Conservation (phyloP, 2,329 filamentous ascomycete genomes). For the Neurospora sp. region DNA sequence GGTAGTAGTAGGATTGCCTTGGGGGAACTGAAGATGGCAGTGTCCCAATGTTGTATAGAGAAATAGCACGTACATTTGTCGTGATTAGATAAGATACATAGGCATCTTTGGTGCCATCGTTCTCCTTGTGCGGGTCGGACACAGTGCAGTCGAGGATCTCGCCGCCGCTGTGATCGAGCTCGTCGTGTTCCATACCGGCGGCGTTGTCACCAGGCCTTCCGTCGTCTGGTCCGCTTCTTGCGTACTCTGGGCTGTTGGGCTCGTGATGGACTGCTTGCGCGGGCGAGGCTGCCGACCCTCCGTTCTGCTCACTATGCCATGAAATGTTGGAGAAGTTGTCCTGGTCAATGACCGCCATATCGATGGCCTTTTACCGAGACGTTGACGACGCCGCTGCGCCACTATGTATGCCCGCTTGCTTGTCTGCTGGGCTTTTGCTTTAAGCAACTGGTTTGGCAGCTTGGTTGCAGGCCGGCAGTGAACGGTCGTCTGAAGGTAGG, state of each 20-base stretch:
- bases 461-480: not conserved
- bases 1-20: not conserved
- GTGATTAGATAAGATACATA: conserved; percentile 95
- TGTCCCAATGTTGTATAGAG: not conserved
- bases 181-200: conserved; percentile 34
- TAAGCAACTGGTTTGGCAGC: not conserved
- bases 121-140: conserved; percentile 80
- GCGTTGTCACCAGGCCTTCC: conserved; percentile 30
- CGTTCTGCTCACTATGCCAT: conserved; percentile 58
- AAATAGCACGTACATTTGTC: conserved; percentile 56
- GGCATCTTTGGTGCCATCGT: conserved; percentile 90
- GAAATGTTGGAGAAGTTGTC: conserved; percentile 76
- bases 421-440: not conserved
- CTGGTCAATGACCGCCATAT: conserved; percentile 41
- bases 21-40: not conserved
- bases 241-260: conserved; percentile 21
- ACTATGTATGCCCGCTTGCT: not conserved
- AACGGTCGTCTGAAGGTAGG: not conserved
- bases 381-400: not conserved
- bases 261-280: conserved; percentile 14
- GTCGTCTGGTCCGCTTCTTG: conserved; percentile 32
- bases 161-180: conserved; percentile 51
- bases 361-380: conserved; percentile 4
- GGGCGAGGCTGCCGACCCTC: conserved; percentile 25
- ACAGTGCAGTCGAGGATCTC: conserved; percentile 80